Evolutionary conservation across 176 grass and related monocot genomes (phyloP), one percentile per base, ranked within the genome.

Genomic region (barley (Hordeum vulgare)): DNA sequence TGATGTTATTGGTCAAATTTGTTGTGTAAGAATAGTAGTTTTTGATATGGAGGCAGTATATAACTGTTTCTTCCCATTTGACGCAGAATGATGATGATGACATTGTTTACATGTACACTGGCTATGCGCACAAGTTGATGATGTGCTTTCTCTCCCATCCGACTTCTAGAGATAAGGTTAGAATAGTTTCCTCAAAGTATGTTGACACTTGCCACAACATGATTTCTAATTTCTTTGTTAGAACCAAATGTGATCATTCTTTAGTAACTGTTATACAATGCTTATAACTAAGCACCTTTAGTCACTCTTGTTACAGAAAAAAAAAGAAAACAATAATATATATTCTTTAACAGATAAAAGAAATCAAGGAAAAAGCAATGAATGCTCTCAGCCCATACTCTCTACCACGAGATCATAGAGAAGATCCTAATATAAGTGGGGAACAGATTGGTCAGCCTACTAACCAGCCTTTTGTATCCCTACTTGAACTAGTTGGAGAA

Each of bases 301-400:
- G 49, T 76, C 5, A 40, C 33, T 67, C 6, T 6, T 45, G 47
- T 11, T 69, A 29, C 37, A 66, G 75, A 76, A 69, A 71, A 3
- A 29, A 69, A 73, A 74, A 51, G 14, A 31, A 74, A 53, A 51
- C 42, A 31, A 31, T 84, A 84, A 84, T 61, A 31, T 12, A 21
- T 86, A 23, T 74, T 53, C 72, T 87, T 81, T 53, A 75, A 83
- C 87, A 98, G 96, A 94, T 98, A 81, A 98, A 95, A 73, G 93
- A 98, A 91, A 88, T 95, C 27, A 98, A 98, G 88, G 93, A 98
- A 57, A 95, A 90, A 73, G 83, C 96, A 81, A 98, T 98, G 96
- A 91, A 59, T 85, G 75, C 87, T 18, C 90, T 95, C 79, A 95
- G 85, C 81, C 85, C 90, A 65, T 90, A 98, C 71, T 68, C 86